Base-by-base conservation (phyloP, 768 basidiomycete genomes). In the Rhodotorula kratochvilovae region DNA sequence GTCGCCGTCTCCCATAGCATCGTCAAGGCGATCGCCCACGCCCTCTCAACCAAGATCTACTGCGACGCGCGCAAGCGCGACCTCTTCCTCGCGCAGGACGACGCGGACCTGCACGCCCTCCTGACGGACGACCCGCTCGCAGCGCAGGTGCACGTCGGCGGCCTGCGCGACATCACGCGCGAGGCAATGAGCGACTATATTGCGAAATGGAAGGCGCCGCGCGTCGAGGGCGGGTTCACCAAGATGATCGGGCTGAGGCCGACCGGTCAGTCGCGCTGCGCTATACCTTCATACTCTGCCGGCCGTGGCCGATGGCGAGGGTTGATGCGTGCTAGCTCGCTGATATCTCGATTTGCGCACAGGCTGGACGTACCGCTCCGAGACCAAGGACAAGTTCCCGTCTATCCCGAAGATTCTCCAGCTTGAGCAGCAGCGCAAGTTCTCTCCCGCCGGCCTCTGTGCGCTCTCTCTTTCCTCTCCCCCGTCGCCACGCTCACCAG, bases 61-160 rank as follows among this genome's bases (percentile, higher is more conserved):
- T 95, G 92, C 80, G 93, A 97, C 77, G 77, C 86, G 1, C 86
- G 89, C 65, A 98, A 98, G 80, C 83, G 86, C 27, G 87, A 86
- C 19, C 89, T 96, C 56, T 82, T 98, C 29, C 86, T 86, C 56
- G 94, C 93, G 76, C 87, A 95, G 79, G 85, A 85, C 48, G 96
- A 98, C 79, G 82, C 87, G 5, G 92, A 94, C 67, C 83, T 99
- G 25, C 86, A 93, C 71, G 80, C 84, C 0, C 81, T 98, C 76
- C 82, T 98, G 57, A 92, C 90, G 1, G 80, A 84, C 11, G 85
- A 97, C 77, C 91, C 95, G 0, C 77, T 84, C 43, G 86, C 86
- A 46, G 92, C 89, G 1, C 85, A 85, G 56, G 90, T 99, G 5
- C 96, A 99, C 78, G 80, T 99, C 33, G 85, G 95, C 7, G 92